phyloP scores from a whole-genome alignment of 495 filamentous ascomycete species.

The Glarea lozoyensis region DNA sequence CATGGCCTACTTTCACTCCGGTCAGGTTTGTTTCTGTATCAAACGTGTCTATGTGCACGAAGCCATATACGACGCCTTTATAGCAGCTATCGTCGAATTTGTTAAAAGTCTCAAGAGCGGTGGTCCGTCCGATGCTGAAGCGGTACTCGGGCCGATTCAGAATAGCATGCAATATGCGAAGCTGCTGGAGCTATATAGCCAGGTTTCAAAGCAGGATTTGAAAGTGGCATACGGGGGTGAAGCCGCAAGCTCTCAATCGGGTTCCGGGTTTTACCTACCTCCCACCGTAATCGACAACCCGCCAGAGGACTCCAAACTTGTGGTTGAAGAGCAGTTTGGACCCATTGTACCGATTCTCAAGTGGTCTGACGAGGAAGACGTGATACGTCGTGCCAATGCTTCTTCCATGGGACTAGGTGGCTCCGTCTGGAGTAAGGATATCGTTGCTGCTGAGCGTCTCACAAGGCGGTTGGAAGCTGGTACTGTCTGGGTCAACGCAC shows the following conservation, averaged over 20 bases:
- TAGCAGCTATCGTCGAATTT: slow-evolving; percentile 35
- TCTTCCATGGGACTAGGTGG: slow-evolving; percentile 38
- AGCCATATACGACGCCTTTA: slow-evolving; percentile 46
- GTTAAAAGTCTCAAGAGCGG: slow-evolving; percentile 37
- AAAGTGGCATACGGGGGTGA: slow-evolving; percentile 10
- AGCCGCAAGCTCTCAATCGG: slow-evolving; percentile 5
- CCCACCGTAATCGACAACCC: slow-evolving; percentile 54
- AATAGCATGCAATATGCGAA: slow-evolving; percentile 43
- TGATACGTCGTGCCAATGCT: slow-evolving; percentile 40
- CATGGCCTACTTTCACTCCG: slow-evolving; percentile 38
- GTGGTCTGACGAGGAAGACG: slow-evolving; percentile 41
- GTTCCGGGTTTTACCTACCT: slow-evolving; percentile 36
- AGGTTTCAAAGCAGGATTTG: slow-evolving; percentile 19
- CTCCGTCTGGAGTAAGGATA: slow-evolving; percentile 40
- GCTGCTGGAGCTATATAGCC: slow-evolving; percentile 23
- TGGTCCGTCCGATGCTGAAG: slow-evolving; percentile 23
- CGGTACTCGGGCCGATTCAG: slow-evolving; percentile 42
- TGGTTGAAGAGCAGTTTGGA: slow-evolving; percentile 39
- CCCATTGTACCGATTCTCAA: slow-evolving; percentile 39
- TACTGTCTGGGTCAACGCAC: slow-evolving; percentile 18
- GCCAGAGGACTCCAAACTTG: slow-evolving; percentile 38
- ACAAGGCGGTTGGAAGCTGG: slow-evolving; percentile 35
- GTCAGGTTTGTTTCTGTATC: slow-evolving; percentile 24
- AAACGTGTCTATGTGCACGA: slow-evolving; percentile 51
- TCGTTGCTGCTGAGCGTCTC: slow-evolving; percentile 32